Evolutionary conservation across 2,329 filamentous ascomycete genomes (phyloP).

Genomic region (Colletotrichum paranaense): DNA sequence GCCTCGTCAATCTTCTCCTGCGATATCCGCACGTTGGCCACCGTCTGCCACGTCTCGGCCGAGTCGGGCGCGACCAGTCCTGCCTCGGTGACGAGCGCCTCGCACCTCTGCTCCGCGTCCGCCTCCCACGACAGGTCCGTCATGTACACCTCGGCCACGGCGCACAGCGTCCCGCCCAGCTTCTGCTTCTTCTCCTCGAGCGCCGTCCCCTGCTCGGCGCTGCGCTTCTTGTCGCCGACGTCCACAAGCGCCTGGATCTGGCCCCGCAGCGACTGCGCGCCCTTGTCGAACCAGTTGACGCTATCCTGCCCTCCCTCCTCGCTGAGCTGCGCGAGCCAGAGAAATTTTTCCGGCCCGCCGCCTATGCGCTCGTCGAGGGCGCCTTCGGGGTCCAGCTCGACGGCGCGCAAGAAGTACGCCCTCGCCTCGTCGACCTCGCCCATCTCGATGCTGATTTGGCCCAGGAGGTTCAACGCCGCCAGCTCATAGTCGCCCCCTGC

Average conservation of each 20-base stretch:
- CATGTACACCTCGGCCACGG: slow-evolving; percentile 98
- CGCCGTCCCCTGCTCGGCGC: slow-evolving; percentile 51
- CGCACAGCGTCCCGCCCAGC: slow-evolving; percentile 91
- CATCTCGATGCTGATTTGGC: slow-evolving; percentile 83
- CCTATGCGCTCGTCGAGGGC: slow-evolving; percentile 75
- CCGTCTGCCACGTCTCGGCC: slow-evolving; percentile 92
- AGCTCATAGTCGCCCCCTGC: slow-evolving; percentile 64
- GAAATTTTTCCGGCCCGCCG: slow-evolving; percentile 91
- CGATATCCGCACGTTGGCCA: slow-evolving; percentile 93
- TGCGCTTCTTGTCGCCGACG: slow-evolving; percentile 45
- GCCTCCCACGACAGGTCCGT: slow-evolving; percentile 94
- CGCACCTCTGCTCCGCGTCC: slow-evolving; percentile 90
- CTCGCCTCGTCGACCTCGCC: slow-evolving; percentile 84
- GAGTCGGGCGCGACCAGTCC: slow-evolving; percentile 84
- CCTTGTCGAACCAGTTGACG: slow-evolving; percentile 75
- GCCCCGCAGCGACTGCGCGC: slow-evolving; percentile 77
- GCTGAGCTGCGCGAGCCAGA: slow-evolving; percentile 93
- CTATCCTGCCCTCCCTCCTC: slow-evolving; percentile 75
- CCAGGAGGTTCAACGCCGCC: slow-evolving; percentile 79
- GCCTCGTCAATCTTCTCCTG: slow-evolving; percentile 86
- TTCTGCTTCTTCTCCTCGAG: slow-evolving; percentile 80
- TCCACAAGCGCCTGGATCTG: slow-evolving; percentile 75
- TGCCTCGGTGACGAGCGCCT: slow-evolving; percentile 89
- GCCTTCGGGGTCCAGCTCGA: slow-evolving; percentile 81
- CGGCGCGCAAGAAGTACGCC: slow-evolving; percentile 77